Percentiles rank a stretch among this genome's conserved stretches.
Conservation (phyloP, 805 yeast genomes). For the Hanseniaspora singularis region DNA sequence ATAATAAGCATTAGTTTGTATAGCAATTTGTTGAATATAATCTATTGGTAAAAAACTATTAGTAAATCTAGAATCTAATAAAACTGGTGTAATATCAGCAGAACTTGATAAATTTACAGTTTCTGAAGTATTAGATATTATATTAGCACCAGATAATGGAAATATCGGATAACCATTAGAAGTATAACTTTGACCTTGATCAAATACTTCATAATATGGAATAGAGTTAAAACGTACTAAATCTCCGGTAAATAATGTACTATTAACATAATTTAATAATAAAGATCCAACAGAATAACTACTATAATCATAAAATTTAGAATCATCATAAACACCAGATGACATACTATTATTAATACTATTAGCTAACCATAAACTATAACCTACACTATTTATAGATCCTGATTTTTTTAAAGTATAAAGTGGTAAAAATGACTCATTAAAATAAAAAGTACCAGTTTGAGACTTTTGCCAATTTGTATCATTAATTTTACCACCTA, state of each 20-base stretch:
- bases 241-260: conserved; percentile 33
- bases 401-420: conserved; percentile 26
- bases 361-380: conserved; percentile 34
- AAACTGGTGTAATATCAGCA: conserved; percentile 37
- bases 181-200: conserved; percentile 15
- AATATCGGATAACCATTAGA: conserved; percentile 35
- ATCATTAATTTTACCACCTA: conserved; percentile 28
- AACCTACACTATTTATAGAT: conserved; percentile 32
- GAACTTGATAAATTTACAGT: conserved; percentile 28
- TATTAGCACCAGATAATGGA: conserved; percentile 36
- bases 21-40: conserved; percentile 47
- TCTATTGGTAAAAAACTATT: conserved; percentile 44
- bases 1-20: conserved; percentile 58
- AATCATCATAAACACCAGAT: background rate
- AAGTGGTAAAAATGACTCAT: conserved; percentile 27
- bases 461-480: conserved; percentile 18
- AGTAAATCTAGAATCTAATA: conserved; percentile 45
- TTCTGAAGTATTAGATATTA: conserved; percentile 34
- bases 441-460: conserved; percentile 17
- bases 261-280: conserved; percentile 1
- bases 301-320: background rate
- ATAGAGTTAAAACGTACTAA: conserved; percentile 41
- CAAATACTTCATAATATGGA: conserved; percentile 28
- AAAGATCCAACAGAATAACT: conserved; percentile 1
- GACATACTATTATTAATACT: conserved; percentile 9